Base-by-base conservation (phyloP, 495 filamentous ascomycete genomes). In the Hyaloscypha bicolor region DNA sequence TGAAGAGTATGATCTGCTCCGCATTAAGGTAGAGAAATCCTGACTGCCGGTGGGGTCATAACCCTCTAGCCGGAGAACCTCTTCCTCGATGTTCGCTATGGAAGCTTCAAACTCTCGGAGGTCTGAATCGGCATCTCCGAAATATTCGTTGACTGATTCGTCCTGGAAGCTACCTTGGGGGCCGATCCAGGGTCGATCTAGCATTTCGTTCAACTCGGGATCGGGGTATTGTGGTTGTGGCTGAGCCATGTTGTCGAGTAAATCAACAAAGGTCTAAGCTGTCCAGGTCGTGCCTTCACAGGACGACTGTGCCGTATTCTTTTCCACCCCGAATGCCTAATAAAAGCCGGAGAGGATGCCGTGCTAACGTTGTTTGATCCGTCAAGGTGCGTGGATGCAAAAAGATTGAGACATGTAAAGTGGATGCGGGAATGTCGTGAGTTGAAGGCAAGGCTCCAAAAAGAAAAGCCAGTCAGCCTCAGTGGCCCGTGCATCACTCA, bases 1-100 rank as follows among this genome's bases (percentile, higher is more conserved):
- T 19, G 42, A 48, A 16, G 42, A 48, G 1, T 19, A 6, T 0
- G 42, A 48, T 19, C 42, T 19, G 42, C 11, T 48, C 16, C 42
- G 42, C 35, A 51, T 62, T 19, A 31, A 21, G 37, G 60, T 1
- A 14, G 42, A 48, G 16, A 48, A 19, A 19, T 48, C 42, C 16
- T 19, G 42, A 14, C 42, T 48, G 9, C 9, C 42, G 16, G 8
- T 19, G 16, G 42, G 42, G 9, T 48, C 42, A 14, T 37, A 16
- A 53, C 55, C 35, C n/a, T 29, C 56, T 31, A 79, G 78, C 33
- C 71, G 72, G 22, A 74, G 73, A 22, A 71, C 73, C 66, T 71
- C 71, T 31, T 68, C 69, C 60, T 80, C 75, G 62, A 75, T 73
- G 37, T 76, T 72, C 9, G 71, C 77, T 35, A 78, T 74, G 45